phyloP scores from a whole-genome alignment of 1,284 basidiomycete species.

The Jaminaea rosea region DNA sequence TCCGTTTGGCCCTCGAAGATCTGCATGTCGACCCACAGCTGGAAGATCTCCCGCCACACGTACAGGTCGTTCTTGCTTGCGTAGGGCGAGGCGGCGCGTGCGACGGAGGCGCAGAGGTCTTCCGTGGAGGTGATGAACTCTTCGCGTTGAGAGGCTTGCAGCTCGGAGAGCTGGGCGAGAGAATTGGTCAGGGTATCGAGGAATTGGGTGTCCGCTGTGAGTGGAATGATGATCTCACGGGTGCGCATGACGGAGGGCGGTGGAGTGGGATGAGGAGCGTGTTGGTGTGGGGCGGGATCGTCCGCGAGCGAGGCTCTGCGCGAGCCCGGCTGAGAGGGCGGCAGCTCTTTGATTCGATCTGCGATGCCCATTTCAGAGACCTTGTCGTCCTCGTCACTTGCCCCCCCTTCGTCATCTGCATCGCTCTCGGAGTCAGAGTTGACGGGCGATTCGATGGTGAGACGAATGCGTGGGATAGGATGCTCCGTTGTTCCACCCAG shows the following conservation, averaged over 20 bases:
- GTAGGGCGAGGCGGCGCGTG: slow-evolving; percentile 35
- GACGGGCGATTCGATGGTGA: slow-evolving; percentile 39
- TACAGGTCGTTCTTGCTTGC: slow-evolving; percentile 64
- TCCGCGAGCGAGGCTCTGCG: not conserved
- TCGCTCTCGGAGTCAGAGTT: slow-evolving; percentile 27
- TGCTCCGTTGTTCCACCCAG: slow-evolving; percentile 45
- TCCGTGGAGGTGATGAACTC: slow-evolving; percentile 61
- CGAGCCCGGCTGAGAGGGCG: slow-evolving; percentile 1
- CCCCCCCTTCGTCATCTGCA: slow-evolving; percentile 2
- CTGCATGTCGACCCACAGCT: slow-evolving; percentile 74
- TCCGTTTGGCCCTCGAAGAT: slow-evolving; percentile 78
- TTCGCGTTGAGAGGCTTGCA: slow-evolving; percentile 58
- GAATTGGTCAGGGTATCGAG: slow-evolving; percentile 68
- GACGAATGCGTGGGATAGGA: slow-evolving; percentile 46
- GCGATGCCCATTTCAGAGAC: too few species aligned
- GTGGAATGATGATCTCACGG: slow-evolving; percentile 66
- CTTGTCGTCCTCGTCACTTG: slow-evolving; percentile 6
- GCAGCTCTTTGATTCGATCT: slow-evolving; percentile 18
- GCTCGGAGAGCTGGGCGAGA: slow-evolving; percentile 60
- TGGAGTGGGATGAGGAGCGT: not conserved
- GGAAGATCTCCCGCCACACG: slow-evolving; percentile 83
- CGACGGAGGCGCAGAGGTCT: slow-evolving; percentile 57
- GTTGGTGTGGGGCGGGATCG: not conserved
- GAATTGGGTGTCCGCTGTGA: slow-evolving; percentile 71
- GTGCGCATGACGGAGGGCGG: not conserved